Evolutionary conservation across 2,329 filamentous ascomycete genomes (phyloP).

Genomic region (Fusarium armeniacum): DNA sequence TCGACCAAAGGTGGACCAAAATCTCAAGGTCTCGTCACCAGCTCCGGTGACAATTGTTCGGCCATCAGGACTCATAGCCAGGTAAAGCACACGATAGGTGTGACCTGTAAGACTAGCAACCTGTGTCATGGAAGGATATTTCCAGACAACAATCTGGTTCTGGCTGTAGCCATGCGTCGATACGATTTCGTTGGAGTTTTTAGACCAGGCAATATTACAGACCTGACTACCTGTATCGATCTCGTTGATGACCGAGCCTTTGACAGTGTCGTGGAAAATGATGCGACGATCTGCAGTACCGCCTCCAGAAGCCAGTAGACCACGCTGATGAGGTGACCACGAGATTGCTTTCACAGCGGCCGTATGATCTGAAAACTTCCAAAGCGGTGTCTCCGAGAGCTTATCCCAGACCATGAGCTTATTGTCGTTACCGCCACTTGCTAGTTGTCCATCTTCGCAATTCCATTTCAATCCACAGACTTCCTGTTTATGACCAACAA

Average conservation of each 20-base stretch:
- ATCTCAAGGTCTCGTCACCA: conserved; percentile 93
- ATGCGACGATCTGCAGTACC: conserved; percentile 96
- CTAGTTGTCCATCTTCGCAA: conserved; percentile 92
- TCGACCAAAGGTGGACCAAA: conserved; percentile 96
- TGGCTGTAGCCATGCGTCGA: conserved; percentile 97
- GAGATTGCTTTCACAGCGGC: conserved; percentile 98
- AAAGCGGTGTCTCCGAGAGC: conserved; percentile 89
- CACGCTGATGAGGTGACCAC: conserved; percentile 96
- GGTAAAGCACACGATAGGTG: conserved; percentile 94
- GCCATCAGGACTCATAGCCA: conserved; percentile 97
- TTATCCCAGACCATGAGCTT: conserved; percentile 99
- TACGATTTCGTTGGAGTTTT: conserved; percentile 97
- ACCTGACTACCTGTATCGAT: conserved; percentile 98
- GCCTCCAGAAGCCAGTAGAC: conserved; percentile 93
- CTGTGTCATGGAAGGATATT: conserved; percentile 98
- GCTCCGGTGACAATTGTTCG: conserved; percentile 94
- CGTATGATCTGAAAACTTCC: conserved; percentile 94
- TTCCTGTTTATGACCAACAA: conserved; percentile 97
- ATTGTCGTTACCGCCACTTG: conserved; percentile 97
- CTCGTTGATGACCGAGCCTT: conserved; percentile 84
- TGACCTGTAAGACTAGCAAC: conserved; percentile 95
- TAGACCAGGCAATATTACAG: conserved; percentile 98
- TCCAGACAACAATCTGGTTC: conserved; percentile 99
- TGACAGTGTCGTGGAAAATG: conserved; percentile 96
- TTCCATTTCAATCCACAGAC: conserved; percentile 98